These are phyloP conservation scores for Alternaria ventricosa DNA, from an alignment of 2,329 filamentous ascomycete species.

Conservation along the genomic window DNA sequence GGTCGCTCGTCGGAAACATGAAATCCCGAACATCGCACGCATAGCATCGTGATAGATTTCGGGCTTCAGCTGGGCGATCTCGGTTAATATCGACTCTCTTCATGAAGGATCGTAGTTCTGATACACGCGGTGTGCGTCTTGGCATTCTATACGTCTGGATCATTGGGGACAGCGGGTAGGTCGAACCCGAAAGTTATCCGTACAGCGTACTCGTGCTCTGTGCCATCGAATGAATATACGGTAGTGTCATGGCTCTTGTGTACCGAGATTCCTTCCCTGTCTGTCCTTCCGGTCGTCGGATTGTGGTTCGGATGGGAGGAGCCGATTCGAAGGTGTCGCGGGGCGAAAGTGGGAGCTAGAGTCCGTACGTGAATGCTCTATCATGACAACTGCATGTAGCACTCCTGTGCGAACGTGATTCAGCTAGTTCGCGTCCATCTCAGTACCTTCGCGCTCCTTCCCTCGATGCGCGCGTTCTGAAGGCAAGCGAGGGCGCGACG, in stretches of 20 bases:
- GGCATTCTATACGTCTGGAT: not conserved
- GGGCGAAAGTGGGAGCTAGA: not conserved
- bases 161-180: not conserved
- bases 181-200: not conserved
- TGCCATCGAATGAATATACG: not conserved
- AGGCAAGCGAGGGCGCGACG: conserved; percentile 1
- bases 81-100: not conserved
- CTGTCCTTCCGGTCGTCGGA: not conserved
- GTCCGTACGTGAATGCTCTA: not conserved
- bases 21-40: not conserved
- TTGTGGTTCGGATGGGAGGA: not conserved
- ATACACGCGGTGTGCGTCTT: not conserved
- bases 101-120: not conserved
- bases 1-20: conserved; percentile 5
- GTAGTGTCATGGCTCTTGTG: not conserved
- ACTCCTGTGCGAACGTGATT: not conserved
- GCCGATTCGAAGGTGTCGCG: not conserved
- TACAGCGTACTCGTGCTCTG: not conserved
- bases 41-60: not conserved
- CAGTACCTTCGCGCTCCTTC: not conserved
- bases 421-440: not conserved
- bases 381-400: not conserved
- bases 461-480: not conserved
- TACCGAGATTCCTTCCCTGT: not conserved
- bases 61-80: not conserved